phyloP scores from a whole-genome alignment of 306 rosid species.

The Trifolium dubium region DNA sequence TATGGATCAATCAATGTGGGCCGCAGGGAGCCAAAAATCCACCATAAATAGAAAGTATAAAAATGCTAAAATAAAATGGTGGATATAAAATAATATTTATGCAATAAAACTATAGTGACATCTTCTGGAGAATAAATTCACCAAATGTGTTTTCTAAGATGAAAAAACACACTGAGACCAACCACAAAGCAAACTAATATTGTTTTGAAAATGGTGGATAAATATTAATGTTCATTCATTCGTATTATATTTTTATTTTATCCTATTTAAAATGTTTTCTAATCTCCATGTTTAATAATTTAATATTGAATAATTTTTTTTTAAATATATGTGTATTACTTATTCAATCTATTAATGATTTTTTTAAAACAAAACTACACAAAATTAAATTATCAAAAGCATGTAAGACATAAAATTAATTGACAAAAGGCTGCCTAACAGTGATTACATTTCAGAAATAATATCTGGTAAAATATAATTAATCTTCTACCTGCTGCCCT shows the following conservation, averaged over 20 bases:
- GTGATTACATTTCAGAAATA: not conserved
- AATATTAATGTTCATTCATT: not conserved
- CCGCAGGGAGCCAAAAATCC: not conserved
- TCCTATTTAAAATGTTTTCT: slow-evolving; percentile 5
- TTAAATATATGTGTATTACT: not conserved
- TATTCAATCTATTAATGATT: not conserved
- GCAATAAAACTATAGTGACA: not conserved
- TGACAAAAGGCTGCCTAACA: not conserved
- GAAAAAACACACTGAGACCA: slow-evolving; percentile 4
- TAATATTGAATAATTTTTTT: not conserved
- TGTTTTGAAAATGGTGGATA: slow-evolving; percentile 17
- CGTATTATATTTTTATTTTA: not conserved
- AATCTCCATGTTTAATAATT: not conserved
- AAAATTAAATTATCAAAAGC: not conserved
- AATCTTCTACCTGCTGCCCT: too few relatives aligned
- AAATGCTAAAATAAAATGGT: slow-evolving; percentile 6
- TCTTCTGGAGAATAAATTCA: not conserved
- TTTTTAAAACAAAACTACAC: not conserved
- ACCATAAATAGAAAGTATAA: slow-evolving; percentile 13
- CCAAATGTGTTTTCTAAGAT: not conserved
- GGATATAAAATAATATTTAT: not conserved
- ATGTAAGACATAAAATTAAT: not conserved
- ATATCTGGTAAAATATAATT: too few relatives aligned
- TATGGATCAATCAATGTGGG: slow-evolving; percentile 17
- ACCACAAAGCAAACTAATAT: not conserved